phyloP scores from a whole-genome alignment of 1,284 basidiomycete genomes.

The Melanopsichium pennsylvanicum region DNA sequence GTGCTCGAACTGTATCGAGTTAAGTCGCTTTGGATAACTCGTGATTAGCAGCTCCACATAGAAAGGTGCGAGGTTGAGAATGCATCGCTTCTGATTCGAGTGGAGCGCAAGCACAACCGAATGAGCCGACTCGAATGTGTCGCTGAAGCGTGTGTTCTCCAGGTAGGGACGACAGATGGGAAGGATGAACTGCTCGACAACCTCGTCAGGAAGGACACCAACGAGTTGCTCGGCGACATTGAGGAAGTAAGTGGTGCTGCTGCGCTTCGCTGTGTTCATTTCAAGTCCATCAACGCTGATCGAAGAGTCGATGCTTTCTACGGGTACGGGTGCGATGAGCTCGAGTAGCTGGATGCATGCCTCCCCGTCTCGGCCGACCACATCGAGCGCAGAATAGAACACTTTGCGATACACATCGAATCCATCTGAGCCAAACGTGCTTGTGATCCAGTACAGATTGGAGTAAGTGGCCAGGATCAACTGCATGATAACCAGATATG shows the following conservation, averaged over 20 bases:
- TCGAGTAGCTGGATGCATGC: conserved; percentile 49
- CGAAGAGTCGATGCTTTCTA: conserved; percentile 1
- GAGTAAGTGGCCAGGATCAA: conserved; percentile 49
- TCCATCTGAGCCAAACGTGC: conserved; percentile 57
- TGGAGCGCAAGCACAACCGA: conserved; percentile 60
- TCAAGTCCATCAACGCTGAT: conserved; percentile 7
- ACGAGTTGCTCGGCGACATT: conserved; percentile 61
- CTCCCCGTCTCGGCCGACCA: conserved; percentile 57
- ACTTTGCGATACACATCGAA: conserved; percentile 62
- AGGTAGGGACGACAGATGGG: conserved; percentile 55
- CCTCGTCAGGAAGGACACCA: conserved; percentile 48
- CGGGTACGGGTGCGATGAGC: conserved; percentile 18
- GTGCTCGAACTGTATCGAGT: conserved; percentile 47
- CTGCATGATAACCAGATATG: conserved; percentile 49
- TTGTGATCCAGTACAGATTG: conserved; percentile 59
- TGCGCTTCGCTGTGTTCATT: conserved; percentile 29
- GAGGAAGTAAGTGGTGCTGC: conserved; percentile 52
- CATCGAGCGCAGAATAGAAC: conserved; percentile 61
- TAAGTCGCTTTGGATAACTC: conserved; percentile 41
- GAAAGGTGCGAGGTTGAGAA: conserved; percentile 55
- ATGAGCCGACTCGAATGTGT: conserved; percentile 63
- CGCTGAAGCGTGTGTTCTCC: conserved; percentile 49
- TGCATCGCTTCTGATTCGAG: conserved; percentile 39
- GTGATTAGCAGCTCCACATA: conserved; percentile 56
- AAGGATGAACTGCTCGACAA: conserved; percentile 53